Evolutionary conservation across 352 stramenopile species (phyloP).

Genomic region (Phytophthora colocasiae): DNA sequence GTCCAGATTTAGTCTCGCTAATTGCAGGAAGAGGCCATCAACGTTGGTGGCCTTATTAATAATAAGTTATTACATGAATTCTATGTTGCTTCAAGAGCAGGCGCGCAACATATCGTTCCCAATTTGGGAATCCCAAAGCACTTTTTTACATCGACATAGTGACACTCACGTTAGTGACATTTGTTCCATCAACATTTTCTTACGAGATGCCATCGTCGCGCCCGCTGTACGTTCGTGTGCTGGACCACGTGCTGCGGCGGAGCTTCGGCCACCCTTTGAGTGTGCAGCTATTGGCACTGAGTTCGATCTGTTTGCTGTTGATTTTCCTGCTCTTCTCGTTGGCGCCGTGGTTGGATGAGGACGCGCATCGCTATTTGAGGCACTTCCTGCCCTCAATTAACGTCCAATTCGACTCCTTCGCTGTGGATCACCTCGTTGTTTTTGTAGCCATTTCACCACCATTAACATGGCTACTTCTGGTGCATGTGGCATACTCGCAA

Average conservation of each 20-base stretch:
- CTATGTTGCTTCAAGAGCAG: not conserved
- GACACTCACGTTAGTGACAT: slow-evolving; percentile 3
- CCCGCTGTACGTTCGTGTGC: slow-evolving; percentile 37
- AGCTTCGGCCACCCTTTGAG: slow-evolving; percentile 66
- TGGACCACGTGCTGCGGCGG: slow-evolving; percentile 54
- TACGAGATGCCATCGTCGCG: slow-evolving; percentile 13
- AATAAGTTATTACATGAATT: too few relatives aligned
- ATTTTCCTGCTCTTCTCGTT: slow-evolving; percentile 63
- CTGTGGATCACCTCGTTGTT: slow-evolving; percentile 75
- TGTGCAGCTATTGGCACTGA: slow-evolving; percentile 59
- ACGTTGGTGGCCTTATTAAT: too few relatives aligned
- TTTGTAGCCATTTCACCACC: slow-evolving; percentile 69
- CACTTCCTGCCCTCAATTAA: slow-evolving; percentile 54
- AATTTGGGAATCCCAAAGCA: too few relatives aligned
- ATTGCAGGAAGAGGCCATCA: too few relatives aligned
- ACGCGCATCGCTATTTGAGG: slow-evolving; percentile 59
- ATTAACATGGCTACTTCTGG: slow-evolving; percentile 66
- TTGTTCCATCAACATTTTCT: slow-evolving; percentile 10
- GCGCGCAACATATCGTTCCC: too few relatives aligned
- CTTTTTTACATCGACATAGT: not conserved
- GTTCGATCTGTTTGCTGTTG: slow-evolving; percentile 58
- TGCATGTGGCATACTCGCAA: slow-evolving; percentile 73
- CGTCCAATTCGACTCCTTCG: slow-evolving; percentile 62
- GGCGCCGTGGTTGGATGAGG: slow-evolving; percentile 58
- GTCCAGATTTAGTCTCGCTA: too few relatives aligned